These are phyloP conservation scores for Yamadazyma triangularis DNA, from an alignment of 1,139 yeast species.

Conservation along the genomic window DNA sequence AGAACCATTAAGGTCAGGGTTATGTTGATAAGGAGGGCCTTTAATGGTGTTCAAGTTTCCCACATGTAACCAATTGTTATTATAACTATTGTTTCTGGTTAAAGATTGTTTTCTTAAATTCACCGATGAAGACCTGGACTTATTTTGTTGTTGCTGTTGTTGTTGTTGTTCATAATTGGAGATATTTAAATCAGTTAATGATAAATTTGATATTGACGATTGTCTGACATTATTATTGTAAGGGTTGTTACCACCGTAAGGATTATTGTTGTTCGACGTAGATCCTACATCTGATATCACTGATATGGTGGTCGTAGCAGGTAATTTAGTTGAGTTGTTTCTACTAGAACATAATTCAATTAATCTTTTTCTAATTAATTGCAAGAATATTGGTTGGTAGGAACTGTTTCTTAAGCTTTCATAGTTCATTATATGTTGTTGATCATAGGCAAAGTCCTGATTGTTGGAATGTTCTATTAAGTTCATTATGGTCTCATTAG, in stretches of 20 bases:
- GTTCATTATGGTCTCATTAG: slow-evolving; percentile 35
- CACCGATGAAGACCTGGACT: slow-evolving; percentile 24
- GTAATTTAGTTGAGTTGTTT: slow-evolving; percentile 15
- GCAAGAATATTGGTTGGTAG: slow-evolving; percentile 41
- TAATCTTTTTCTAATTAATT: slow-evolving; percentile 38
- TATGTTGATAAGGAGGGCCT: slow-evolving; percentile 14
- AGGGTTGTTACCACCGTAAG: slow-evolving; percentile 7
- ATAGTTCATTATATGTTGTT: slow-evolving; percentile 27
- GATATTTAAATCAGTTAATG: slow-evolving; percentile 38
- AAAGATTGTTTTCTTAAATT: slow-evolving; percentile 43
- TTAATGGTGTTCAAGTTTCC: slow-evolving; percentile 39
- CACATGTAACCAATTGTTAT: slow-evolving; percentile 43
- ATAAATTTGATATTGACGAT: slow-evolving; percentile 39
- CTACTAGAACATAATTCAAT: slow-evolving; percentile 35
- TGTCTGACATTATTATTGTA: slow-evolving; percentile 17
- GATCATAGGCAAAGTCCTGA: slow-evolving; percentile 23
- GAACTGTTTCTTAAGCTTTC: slow-evolving; percentile 30
- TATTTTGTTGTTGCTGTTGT: slow-evolving; percentile 5
- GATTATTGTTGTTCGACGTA: slow-evolving; percentile 3
- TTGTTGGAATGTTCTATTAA: slow-evolving; percentile 17
- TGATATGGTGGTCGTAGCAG: slow-evolving; percentile 25
- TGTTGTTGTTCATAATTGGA: slow-evolving; percentile 19
- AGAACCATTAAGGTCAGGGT: slow-evolving; percentile 18
- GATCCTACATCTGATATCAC: slow-evolving; percentile 7
- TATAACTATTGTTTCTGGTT: slow-evolving; percentile 40